Conservation (phyloP, 441 rosid species). For the Gossypium davidsonii region DNA sequence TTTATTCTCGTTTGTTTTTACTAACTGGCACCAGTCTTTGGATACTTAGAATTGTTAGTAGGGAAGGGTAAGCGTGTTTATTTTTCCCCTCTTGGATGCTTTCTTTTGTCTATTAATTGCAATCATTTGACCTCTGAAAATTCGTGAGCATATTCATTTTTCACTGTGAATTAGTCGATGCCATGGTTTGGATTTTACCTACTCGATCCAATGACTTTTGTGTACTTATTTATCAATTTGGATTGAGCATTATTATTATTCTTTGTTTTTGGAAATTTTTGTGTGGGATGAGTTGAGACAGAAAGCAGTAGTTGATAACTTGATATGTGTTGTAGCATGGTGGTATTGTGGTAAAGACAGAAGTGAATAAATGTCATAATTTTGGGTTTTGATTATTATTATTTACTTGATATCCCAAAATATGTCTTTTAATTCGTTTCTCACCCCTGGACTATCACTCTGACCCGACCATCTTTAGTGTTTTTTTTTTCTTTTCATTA, state of each 20-base stretch:
- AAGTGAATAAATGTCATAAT: too few relatives aligned
- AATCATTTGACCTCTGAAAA: not conserved
- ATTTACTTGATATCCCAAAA: not conserved
- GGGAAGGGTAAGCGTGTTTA: not conserved
- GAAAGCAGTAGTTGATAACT: too few relatives aligned
- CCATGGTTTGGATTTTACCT: too few relatives aligned
- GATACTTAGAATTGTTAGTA: not conserved
- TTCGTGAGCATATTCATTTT: too few relatives aligned
- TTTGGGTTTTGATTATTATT: too few relatives aligned
- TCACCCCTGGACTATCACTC: slow-evolving; percentile 4
- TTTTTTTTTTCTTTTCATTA: too few relatives aligned
- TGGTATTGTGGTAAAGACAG: too few relatives aligned
- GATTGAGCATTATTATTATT: not conserved
- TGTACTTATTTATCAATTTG: not conserved
- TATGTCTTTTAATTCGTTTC: not conserved
- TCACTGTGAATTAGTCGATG: too few relatives aligned
- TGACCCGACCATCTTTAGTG: not conserved
- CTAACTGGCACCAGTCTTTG: slow-evolving; percentile 25
- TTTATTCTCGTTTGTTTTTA: not conserved
- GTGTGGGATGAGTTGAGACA: too few relatives aligned
- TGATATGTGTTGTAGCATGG: too few relatives aligned
- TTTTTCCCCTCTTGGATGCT: not conserved
- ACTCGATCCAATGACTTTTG: not conserved
- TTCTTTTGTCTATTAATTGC: not conserved
- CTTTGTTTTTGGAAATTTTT: not conserved